Evolutionary conservation across 306 rosid genomes (phyloP).

Genomic region (Spatholobus suberectus): DNA sequence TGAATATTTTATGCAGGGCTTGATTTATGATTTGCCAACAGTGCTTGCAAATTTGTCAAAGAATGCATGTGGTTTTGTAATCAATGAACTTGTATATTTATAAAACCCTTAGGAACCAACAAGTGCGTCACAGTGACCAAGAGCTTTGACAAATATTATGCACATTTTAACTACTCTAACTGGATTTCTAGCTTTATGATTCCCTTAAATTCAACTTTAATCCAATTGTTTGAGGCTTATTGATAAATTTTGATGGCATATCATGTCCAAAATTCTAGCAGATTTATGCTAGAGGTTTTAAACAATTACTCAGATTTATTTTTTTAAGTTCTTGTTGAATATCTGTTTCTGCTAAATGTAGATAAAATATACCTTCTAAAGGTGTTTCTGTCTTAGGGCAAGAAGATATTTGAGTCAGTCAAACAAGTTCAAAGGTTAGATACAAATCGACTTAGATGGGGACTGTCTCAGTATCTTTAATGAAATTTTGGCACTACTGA

Average conservation of each 20-base stretch:
- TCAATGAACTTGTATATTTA: constrained; percentile 1
- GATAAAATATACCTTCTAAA: constrained; percentile 52
- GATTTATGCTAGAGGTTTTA: constrained; percentile 9
- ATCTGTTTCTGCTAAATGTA: constrained; percentile 40
- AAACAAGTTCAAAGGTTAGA: constrained; percentile 74
- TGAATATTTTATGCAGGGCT: constrained; percentile 22
- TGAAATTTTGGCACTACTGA: constrained; percentile 26
- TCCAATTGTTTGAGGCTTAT: neutral
- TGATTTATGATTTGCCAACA: constrained; percentile 35
- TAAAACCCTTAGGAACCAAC: constrained; percentile 10
- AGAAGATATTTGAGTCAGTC: constrained; percentile 61
- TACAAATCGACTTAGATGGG: constrained; percentile 21
- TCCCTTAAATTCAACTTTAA: constrained; percentile 1
- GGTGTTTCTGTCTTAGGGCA: constrained; percentile 52
- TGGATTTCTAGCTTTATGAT: too few species aligned
- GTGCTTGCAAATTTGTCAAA: constrained; percentile 22
- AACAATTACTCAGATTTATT: neutral
- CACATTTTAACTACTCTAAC: constrained; percentile 32
- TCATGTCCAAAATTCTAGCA: constrained; percentile 26
- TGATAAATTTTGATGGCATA: constrained; percentile 22
- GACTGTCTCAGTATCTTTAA: constrained; percentile 20
- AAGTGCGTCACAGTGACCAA: constrained; percentile 20
- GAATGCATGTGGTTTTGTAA: constrained; percentile 14
- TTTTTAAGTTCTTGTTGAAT: constrained; percentile 19
- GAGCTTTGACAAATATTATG: constrained; percentile 12